phyloP scores from a whole-genome alignment of 257 asterid genomes.

The Oldenlandia corymbosa region DNA sequence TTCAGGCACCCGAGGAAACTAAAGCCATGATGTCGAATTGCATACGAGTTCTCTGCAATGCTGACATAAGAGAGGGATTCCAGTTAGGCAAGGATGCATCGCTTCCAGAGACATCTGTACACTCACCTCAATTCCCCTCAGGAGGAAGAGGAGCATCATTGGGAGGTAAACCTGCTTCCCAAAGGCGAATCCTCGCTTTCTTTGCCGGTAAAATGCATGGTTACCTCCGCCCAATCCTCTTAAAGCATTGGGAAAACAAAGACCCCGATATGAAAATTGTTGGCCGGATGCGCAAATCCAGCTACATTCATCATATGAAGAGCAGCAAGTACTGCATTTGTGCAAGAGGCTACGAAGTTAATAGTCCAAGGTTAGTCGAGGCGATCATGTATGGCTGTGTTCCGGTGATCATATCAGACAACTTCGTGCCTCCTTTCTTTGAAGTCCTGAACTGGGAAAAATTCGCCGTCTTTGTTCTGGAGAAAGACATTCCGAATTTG shows the following conservation, averaged over 20 bases:
- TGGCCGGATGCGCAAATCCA: conserved; percentile 30
- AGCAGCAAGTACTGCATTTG: conserved; percentile 75
- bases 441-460: conserved; percentile 74
- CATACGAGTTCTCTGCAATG: conserved; percentile 66
- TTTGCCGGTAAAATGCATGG: conserved; percentile 83
- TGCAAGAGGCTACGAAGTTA: conserved; percentile 67
- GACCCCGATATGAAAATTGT: conserved; percentile 64
- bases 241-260: conserved; percentile 58
- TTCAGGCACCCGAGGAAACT: conserved; percentile 75
- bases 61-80: conserved; percentile 56
- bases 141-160: conserved; percentile 15
- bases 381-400: conserved; percentile 68
- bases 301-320: conserved; percentile 54
- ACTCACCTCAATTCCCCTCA: conserved; percentile 27
- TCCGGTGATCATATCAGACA: conserved; percentile 72
- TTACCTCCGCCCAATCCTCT: conserved; percentile 53
- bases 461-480: conserved; percentile 53
- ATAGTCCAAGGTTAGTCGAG: conserved; percentile 72
- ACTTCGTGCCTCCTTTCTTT: conserved; percentile 67
- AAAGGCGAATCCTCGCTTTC: conserved; percentile 56
- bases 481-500: conserved; percentile 68
- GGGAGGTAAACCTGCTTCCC: conserved; percentile 54
- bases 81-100: conserved; percentile 55
- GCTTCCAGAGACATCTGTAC: conserved; percentile 54
- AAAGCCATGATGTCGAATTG: conserved; percentile 51